Evolutionary conservation across 2,329 filamentous ascomycete genomes (phyloP).

Genomic region (Aspergillus floridensis): DNA sequence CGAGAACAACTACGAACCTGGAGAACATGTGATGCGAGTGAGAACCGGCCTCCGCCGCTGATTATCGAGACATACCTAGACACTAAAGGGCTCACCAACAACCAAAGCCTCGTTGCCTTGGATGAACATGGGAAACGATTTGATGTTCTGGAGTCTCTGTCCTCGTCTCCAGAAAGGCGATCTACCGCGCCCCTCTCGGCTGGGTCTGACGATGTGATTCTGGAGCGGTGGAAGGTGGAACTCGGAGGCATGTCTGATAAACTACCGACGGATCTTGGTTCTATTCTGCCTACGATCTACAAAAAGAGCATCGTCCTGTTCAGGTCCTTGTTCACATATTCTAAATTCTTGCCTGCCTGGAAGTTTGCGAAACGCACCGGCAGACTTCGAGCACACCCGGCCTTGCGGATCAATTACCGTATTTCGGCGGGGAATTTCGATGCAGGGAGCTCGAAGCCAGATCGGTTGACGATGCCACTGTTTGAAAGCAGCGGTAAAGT

Average conservation of each 20-base stretch:
- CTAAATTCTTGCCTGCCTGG: constrained; percentile 80
- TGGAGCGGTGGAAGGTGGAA: constrained; percentile 89
- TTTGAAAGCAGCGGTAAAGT: constrained; percentile 62
- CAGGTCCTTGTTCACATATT: constrained; percentile 78
- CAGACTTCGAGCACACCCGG: constrained; percentile 63
- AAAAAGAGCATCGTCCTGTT: constrained; percentile 97
- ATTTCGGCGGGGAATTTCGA: constrained; percentile 61
- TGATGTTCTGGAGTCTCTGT: constrained; percentile 84
- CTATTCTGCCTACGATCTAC: constrained; percentile 80
- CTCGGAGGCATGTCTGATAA: constrained; percentile 62
- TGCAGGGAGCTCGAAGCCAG: constrained; percentile 54
- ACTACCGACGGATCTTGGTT: constrained; percentile 55
- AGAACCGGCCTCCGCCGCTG: constrained; percentile 75
- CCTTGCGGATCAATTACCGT: constrained; percentile 75
- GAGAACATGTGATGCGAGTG: constrained; percentile 74
- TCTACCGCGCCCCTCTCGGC: constrained; percentile 47
- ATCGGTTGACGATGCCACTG: constrained; percentile 69
- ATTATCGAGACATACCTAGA: constrained; percentile 90
- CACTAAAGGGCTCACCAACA: constrained; percentile 71
- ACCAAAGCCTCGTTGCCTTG: constrained; percentile 80
- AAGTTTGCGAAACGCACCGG: constrained; percentile 74
- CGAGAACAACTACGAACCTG: constrained; percentile 76
- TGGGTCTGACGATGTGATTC: constrained; percentile 66
- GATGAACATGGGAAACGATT: constrained; percentile 89
- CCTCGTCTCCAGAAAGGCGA: constrained; percentile 53